Conservation (phyloP, 345 rosid genomes). For the Pseudoturritis turrita region DNA sequence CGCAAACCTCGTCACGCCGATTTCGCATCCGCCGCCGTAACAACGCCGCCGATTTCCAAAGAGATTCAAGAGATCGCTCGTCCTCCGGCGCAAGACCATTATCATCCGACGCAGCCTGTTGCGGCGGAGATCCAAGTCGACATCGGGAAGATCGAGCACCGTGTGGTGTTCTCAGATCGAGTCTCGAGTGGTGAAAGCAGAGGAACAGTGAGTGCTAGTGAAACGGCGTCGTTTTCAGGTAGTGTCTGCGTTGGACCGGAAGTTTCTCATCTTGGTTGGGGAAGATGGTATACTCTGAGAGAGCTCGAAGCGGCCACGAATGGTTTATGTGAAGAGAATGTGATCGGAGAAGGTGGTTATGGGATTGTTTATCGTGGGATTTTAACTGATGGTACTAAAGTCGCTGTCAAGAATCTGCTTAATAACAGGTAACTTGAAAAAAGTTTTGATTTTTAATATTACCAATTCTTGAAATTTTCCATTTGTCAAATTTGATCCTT, state of each 20-base stretch:
- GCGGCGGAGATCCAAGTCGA: conserved; percentile 89
- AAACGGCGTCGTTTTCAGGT: conserved; percentile 53
- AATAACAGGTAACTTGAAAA: conserved; percentile 61
- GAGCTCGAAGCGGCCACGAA: conserved; percentile 87
- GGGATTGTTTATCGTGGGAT: conserved; percentile 89
- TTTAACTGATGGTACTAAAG: conserved; percentile 67
- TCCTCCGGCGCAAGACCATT: conserved; percentile 37
- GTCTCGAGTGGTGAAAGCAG: conserved; percentile 79
- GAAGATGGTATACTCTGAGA: conserved; percentile 87
- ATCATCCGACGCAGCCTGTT: conserved; percentile 35
- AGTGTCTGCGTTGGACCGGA: conserved; percentile 77
- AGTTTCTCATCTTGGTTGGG: conserved; percentile 98
- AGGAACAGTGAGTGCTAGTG: conserved; percentile 59
- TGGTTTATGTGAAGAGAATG: conserved; percentile 84
- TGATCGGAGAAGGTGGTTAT: conserved; percentile 96
- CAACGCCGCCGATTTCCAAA: conserved; percentile 69
- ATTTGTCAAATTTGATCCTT: not conserved
- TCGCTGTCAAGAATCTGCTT: conserved; percentile 88
- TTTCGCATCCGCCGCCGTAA: conserved; percentile 21
- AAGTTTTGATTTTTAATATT: not conserved
- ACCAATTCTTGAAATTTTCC: not conserved
- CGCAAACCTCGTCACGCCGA: conserved; percentile 23
- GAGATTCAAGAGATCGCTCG: conserved; percentile 80
- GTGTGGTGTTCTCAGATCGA: conserved; percentile 74
- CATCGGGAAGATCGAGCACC: conserved; percentile 81